These are phyloP conservation scores for Corchorus olitorius DNA, from an alignment of 345 rosid genomes.

Conservation along the genomic window DNA sequence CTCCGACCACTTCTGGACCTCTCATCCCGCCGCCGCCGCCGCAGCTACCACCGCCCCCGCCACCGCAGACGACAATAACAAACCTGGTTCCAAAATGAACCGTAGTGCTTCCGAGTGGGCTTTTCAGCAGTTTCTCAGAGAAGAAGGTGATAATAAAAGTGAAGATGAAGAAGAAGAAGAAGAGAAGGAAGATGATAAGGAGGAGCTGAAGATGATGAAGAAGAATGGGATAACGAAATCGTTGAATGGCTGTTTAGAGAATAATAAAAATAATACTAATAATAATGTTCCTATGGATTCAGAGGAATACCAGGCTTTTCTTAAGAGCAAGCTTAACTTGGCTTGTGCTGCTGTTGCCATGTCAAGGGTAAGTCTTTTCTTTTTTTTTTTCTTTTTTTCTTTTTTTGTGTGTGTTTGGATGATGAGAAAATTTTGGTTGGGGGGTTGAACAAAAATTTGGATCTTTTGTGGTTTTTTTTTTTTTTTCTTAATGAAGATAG, in stretches of 20 bases:
- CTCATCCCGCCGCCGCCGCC: conserved; percentile 18
- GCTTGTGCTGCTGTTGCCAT: conserved; percentile 76
- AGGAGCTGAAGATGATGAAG: conserved; percentile 1
- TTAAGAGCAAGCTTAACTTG: conserved; percentile 59
- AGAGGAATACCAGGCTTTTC: conserved; percentile 56
- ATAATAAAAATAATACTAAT: background rate
- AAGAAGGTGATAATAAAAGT: conserved; percentile 23
- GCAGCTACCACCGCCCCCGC: background rate
- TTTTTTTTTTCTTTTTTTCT: background rate
- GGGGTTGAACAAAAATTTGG: background rate
- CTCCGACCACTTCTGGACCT: conserved; percentile 56
- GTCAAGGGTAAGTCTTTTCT: conserved; percentile 44
- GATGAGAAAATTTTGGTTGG: background rate
- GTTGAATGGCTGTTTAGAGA: conserved; percentile 9
- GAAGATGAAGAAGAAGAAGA: background rate
- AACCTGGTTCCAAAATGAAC: conserved; percentile 33
- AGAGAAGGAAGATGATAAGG: conserved; percentile 7
- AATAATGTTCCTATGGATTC: conserved; percentile 31
- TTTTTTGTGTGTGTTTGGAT: background rate
- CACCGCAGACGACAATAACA: background rate
- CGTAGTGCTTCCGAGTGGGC: conserved; percentile 88
- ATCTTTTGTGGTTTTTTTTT: background rate
- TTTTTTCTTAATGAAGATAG: background rate
- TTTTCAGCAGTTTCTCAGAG: conserved; percentile 63
- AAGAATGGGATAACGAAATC: conserved; percentile 1